A percentile compares a stretch with the other conserved stretches of the same genome.
phyloP scores from a whole-genome alignment of 2,329 filamentous ascomycete species.

The Thermomyces lanuginosus region DNA sequence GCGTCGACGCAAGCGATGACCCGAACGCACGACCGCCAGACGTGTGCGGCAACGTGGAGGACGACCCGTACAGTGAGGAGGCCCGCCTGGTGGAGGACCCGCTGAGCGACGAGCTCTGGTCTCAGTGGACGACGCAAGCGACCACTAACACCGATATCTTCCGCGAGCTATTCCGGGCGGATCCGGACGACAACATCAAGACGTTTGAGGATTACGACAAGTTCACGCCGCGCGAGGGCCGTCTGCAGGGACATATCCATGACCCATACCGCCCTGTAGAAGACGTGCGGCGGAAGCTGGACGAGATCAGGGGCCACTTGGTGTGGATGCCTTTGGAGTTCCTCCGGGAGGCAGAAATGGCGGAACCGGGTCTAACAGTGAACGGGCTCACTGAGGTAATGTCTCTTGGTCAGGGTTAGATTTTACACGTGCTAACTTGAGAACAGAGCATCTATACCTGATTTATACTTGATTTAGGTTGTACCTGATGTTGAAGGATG shows the following conservation, averaged over 20 bases:
- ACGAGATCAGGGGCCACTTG: constrained; percentile 69
- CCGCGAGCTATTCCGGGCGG: constrained; percentile 65
- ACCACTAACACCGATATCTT: constrained; percentile 67
- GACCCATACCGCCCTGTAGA: constrained; percentile 58
- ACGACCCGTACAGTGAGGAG: constrained; percentile 50
- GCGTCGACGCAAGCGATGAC: constrained; percentile 45
- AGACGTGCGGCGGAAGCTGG: constrained; percentile 58
- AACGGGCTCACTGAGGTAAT: constrained; percentile 78
- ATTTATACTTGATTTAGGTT: neutral
- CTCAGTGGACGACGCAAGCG: constrained; percentile 58
- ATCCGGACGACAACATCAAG: constrained; percentile 79
- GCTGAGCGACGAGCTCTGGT: constrained; percentile 48
- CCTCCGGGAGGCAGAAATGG: constrained; percentile 45
- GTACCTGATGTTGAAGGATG: neutral
- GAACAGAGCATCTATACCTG: too few relatives aligned
- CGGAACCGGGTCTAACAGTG: constrained; percentile 70
- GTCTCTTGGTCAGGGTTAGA: too few relatives aligned
- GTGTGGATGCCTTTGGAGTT: constrained; percentile 82
- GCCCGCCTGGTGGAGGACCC: constrained; percentile 47
- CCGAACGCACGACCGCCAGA: constrained; percentile 63
- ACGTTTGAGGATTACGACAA: constrained; percentile 79
- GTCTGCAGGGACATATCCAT: constrained; percentile 74
- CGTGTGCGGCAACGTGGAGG: constrained; percentile 53
- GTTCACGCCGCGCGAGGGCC: constrained; percentile 47
- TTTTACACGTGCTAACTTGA: too few relatives aligned